Evolutionary conservation across 208 protist species (phyloP).

Genomic region (Phytomonas sp.): DNA sequence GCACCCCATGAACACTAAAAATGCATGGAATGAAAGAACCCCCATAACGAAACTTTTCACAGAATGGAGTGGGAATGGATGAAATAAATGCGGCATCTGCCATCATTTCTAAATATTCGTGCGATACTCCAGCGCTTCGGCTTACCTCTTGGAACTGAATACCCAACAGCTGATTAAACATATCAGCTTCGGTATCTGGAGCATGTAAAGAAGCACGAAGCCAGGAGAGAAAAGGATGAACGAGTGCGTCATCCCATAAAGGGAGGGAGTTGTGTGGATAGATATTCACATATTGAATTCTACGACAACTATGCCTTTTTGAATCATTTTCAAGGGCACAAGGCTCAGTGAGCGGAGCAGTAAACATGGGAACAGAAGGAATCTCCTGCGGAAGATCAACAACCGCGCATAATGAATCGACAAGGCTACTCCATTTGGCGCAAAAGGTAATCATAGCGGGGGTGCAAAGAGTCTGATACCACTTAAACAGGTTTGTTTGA

Average conservation of each 20-base stretch:
- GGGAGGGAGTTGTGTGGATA: neutral
- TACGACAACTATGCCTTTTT: neutral
- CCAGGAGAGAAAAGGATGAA: neutral
- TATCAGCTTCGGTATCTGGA: neutral
- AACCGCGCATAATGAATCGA: neutral
- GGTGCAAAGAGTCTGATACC: neutral
- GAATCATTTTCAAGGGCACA: neutral
- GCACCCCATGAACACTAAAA: neutral
- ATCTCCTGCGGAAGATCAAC: neutral
- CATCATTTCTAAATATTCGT: neutral
- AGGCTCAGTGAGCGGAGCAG: neutral
- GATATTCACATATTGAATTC: neutral
- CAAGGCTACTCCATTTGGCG: neutral
- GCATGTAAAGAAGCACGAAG: neutral
- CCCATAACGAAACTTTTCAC: neutral
- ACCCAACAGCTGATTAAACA: neutral
- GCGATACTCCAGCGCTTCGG: neutral
- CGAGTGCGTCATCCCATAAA: neutral
- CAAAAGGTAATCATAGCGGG: neutral
- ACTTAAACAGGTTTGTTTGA: neutral
- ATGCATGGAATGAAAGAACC: neutral
- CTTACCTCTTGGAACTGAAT: neutral
- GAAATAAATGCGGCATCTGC: neutral
- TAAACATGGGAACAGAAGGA: neutral
- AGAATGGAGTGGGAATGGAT: neutral